These are phyloP conservation scores for Oenanthe javanica DNA, from an alignment of 140 eudicot species.

Conservation along the genomic window DNA sequence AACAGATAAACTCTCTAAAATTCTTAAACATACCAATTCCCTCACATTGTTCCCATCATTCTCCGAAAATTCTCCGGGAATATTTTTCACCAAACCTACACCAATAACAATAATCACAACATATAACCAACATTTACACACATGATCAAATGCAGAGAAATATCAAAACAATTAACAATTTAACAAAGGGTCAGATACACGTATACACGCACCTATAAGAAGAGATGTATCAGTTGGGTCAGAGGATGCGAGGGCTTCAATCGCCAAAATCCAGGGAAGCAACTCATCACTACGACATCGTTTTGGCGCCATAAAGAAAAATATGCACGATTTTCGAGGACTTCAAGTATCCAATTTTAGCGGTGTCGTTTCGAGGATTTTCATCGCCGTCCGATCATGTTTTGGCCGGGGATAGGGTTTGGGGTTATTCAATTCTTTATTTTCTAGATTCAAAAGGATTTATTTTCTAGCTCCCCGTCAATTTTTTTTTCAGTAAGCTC, in stretches of 20 bases:
- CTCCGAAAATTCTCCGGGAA: slow-evolving; percentile 31
- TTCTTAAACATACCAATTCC: slow-evolving; percentile 47
- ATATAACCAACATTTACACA: not conserved
- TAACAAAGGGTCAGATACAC: not conserved
- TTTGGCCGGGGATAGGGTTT: no score
- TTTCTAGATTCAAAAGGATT: no score
- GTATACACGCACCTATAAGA: slow-evolving; percentile 27
- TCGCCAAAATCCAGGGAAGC: slow-evolving; percentile 48
- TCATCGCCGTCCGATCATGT: no score
- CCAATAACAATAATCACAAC: not conserved
- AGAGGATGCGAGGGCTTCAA: slow-evolving; percentile 51
- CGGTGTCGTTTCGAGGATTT: not conserved
- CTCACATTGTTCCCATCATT: slow-evolving; percentile 47
- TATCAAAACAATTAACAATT: not conserved
- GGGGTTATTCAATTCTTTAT: no score
- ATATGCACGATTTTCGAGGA: not conserved
- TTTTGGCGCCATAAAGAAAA: slow-evolving; percentile 31
- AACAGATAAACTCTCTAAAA: slow-evolving; percentile 44
- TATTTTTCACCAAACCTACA: slow-evolving; percentile 43
- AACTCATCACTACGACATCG: slow-evolving; percentile 16
- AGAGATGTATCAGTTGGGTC: slow-evolving; percentile 30
- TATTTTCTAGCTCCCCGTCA: no score
- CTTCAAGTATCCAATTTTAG: no score
- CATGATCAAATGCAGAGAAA: not conserved
- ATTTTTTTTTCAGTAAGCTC: no score